A percentile compares a stretch with the other conserved stretches of the same genome.
phyloP scores from a whole-genome alignment of 2,329 filamentous ascomycete genomes.

The Ophiostoma novo-ulmi region DNA sequence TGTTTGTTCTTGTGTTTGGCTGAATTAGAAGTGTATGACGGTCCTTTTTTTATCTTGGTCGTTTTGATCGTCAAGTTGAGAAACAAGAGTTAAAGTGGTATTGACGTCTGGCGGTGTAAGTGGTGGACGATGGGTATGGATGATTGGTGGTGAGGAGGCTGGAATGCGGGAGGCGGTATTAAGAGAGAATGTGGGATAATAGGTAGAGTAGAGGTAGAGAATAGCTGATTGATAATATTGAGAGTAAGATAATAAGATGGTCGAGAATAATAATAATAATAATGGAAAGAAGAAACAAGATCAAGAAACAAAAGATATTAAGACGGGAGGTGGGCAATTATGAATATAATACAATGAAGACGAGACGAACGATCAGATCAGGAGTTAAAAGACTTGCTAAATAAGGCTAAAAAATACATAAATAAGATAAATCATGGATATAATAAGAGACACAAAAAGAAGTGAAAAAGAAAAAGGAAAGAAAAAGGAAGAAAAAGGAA shows the following conservation, averaged over 20 bases:
- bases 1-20: neutral
- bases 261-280: neutral
- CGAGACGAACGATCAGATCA: conserved; percentile 14
- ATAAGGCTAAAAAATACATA: neutral
- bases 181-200: neutral
- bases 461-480: conserved; percentile 7
- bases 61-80: neutral
- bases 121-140: neutral
- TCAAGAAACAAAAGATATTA: neutral
- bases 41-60: conserved; percentile 4
- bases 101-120: conserved; percentile 7
- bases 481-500: neutral
- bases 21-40: neutral
- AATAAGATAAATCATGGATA: neutral
- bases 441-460: neutral
- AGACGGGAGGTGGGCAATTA: neutral
- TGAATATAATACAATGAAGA: conserved; percentile 1
- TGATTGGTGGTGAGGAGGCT: neutral
- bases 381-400: neutral
- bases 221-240: neutral
- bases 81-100: neutral
- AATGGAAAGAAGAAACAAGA: neutral
- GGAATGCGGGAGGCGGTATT: neutral
- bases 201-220: neutral
- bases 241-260: neutral